phyloP scores from a whole-genome alignment of 768 basidiomycete genomes.

The Rhizopogon rudus region DNA sequence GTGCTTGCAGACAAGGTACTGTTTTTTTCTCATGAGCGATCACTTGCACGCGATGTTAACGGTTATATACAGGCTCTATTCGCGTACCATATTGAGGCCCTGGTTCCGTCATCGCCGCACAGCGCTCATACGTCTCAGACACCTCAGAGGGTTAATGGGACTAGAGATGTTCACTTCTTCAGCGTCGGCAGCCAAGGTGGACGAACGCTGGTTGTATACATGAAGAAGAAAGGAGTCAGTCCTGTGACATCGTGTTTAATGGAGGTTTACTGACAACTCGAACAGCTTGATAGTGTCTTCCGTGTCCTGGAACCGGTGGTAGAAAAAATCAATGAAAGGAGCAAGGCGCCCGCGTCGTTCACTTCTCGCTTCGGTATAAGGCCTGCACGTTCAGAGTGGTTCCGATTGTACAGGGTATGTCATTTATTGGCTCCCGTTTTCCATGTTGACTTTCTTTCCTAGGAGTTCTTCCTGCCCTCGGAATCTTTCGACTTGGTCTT shows the following conservation, averaged over 20 bases:
- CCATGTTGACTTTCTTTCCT: background rate
- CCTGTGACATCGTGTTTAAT: conserved; percentile 7
- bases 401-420: conserved; percentile 75
- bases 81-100: conserved; percentile 93
- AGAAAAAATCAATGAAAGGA: conserved; percentile 78
- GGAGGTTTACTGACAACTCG: background rate
- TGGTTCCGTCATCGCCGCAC: conserved; percentile 82
- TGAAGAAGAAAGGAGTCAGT: conserved; percentile 87
- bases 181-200: conserved; percentile 84
- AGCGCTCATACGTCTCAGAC: conserved; percentile 65
- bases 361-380: conserved; percentile 74
- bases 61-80: conserved; percentile 61
- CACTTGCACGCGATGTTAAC: background rate
- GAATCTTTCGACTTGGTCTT: conserved; percentile 91
- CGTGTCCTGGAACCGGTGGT: conserved; percentile 96
- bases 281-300: conserved; percentile 84
- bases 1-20: conserved; percentile 87
- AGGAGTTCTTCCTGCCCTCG: conserved; percentile 90
- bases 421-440: background rate
- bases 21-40: background rate
- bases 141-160: conserved; percentile 87
- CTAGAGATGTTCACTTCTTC: conserved; percentile 94
- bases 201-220: conserved; percentile 88
- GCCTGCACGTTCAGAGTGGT: conserved; percentile 87
- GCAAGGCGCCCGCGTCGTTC: conserved; percentile 64